These are phyloP conservation scores for Mortierella sp. DNA, from an alignment of 371 early-diverging fungal genomes.

Conservation along the genomic window DNA sequence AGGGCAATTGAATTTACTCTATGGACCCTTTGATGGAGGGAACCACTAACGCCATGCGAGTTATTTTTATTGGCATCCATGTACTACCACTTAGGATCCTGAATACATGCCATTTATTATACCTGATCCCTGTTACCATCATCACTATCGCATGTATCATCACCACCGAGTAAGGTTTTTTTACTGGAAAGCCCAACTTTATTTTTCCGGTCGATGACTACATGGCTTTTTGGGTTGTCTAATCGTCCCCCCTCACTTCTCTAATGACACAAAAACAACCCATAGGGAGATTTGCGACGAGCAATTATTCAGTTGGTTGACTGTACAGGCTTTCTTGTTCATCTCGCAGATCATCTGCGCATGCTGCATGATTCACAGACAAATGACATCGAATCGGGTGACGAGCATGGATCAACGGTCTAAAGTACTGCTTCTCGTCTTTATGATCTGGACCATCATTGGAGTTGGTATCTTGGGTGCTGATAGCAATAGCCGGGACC, in stretches of 20 bases:
- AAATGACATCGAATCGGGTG: conserved; percentile 25
- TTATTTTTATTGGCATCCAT: no score
- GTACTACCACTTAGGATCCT: conserved; percentile 26
- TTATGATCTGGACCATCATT: conserved; percentile 48
- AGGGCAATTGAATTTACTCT: not conserved
- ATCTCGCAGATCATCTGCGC: conserved; percentile 35
- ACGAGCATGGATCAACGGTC: conserved; percentile 37
- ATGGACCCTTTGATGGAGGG: no score
- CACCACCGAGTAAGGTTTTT: conserved; percentile 34
- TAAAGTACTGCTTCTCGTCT: conserved; percentile 29
- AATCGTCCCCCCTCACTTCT: not conserved
- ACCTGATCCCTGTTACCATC: conserved; percentile 43
- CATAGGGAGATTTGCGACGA: conserved; percentile 45
- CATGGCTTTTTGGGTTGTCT: no score
- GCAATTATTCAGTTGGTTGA: conserved; percentile 51
- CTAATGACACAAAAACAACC: not conserved
- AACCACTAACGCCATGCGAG: no score
- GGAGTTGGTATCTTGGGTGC: conserved; percentile 45
- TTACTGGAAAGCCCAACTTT: no score
- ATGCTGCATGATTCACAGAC: conserved; percentile 37
- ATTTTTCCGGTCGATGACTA: no score
- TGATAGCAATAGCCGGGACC: conserved; percentile 6
- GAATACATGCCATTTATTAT: conserved; percentile 38
- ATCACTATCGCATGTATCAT: conserved; percentile 34
- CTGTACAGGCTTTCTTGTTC: conserved; percentile 41